These are phyloP conservation scores for Trichoderma citrinoviride DNA, from an alignment of 2,329 filamentous ascomycete genomes.

Conservation along the genomic window DNA sequence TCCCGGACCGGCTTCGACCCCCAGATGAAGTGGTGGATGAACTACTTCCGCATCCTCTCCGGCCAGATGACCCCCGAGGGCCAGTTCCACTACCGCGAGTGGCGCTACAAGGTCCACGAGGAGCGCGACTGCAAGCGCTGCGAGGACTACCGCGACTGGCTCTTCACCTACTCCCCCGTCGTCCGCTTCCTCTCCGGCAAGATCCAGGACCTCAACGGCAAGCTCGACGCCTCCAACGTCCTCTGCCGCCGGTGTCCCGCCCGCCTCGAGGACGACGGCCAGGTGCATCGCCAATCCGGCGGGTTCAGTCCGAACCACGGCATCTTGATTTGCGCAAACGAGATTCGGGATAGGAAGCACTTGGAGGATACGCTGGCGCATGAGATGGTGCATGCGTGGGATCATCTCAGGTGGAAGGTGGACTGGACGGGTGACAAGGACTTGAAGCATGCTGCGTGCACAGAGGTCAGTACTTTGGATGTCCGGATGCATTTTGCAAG, in stretches of 20 bases:
- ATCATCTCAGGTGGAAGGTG: slow-evolving; percentile 87
- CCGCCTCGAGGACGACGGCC: slow-evolving; percentile 53
- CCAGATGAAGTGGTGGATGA: slow-evolving; percentile 66
- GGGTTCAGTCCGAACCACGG: slow-evolving; percentile 86
- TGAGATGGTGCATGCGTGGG: slow-evolving; percentile 97
- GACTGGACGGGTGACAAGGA: slow-evolving; percentile 70
- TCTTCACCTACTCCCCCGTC: slow-evolving; percentile 79
- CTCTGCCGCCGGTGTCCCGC: slow-evolving; percentile 75
- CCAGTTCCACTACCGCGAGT: slow-evolving; percentile 71
- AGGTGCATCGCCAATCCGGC: slow-evolving; percentile 65
- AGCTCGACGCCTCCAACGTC: slow-evolving; percentile 71
- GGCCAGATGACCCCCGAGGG: slow-evolving; percentile 69
- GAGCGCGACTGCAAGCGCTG: slow-evolving; percentile 75
- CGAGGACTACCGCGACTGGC: slow-evolving; percentile 78
- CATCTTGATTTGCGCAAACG: slow-evolving; percentile 90
- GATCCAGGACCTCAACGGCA: slow-evolving; percentile 74
- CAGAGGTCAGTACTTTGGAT: slow-evolving; percentile 62
- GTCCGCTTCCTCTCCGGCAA: slow-evolving; percentile 85
- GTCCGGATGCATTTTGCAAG: background rate
- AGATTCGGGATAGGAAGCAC: slow-evolving; percentile 74
- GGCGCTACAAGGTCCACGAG: slow-evolving; percentile 73
- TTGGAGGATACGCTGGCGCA: slow-evolving; percentile 93
- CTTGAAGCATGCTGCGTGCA: slow-evolving; percentile 86
- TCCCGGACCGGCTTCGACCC: slow-evolving; percentile 63
- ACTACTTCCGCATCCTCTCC: slow-evolving; percentile 79